Base-by-base conservation (phyloP, 1,284 basidiomycete species). In the Ustilago xerochloae region DNA sequence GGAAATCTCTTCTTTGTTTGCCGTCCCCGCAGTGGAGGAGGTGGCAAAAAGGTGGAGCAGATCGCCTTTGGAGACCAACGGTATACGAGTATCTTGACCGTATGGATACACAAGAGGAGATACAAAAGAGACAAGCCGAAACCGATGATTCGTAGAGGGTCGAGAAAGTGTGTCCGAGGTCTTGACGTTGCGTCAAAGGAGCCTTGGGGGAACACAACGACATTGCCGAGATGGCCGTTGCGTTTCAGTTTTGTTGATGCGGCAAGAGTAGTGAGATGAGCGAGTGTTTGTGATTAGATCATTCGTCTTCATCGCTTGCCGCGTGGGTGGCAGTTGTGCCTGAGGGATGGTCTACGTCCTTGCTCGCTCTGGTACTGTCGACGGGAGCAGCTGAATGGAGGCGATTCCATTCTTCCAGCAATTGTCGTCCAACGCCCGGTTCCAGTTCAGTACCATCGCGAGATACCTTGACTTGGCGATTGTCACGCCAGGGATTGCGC, bases 381-480 rank as follows among this genome's bases (percentile, higher is more conserved):
- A 57, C 36, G 6, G 33, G 49, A 22, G 36, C 52, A 22, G 46
- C 22, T 2, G 53, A n/a, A 50, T 60, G 56, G 12, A 62, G 26
- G 7, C 54, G 51, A 28, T 88, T 86, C 93, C 93, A 96, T 79
- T 93, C 91, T 1, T 90, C 89, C 62, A 96, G 79, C 49, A 97
- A 84, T 76, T 86, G 87, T 63, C 89, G 87, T 6, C 92, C 93
- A 33, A 94, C 89, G n/a, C 82, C 82, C 1, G 94, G 93, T 84
- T 96, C 94, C 24, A 97, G 85, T 85, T 97, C 94, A 1, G 94
- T 96, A 13, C 94, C 94, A 81, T 97, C 94, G 55, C 93, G 88
- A 12, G 93, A 96, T 10, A 85, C 84, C 87, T 95, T 96, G 70
- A 96, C 89, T 83, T 96, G 93, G 49, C 92, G 87, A 68, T 92